phyloP scores from a whole-genome alignment of 768 basidiomycete species.

The Lentinula lateritia region DNA sequence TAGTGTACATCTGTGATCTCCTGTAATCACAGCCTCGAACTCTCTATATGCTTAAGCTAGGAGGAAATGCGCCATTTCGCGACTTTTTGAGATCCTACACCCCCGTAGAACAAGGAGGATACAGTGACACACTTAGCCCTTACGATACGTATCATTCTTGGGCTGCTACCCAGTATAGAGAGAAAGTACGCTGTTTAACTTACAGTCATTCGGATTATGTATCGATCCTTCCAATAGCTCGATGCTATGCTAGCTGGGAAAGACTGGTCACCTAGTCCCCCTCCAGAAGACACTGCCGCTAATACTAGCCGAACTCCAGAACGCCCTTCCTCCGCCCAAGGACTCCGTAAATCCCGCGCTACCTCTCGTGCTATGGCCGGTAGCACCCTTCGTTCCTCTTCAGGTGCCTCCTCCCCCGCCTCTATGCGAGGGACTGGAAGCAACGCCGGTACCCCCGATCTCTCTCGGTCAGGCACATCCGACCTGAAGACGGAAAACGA shows the following conservation, averaged over 20 bases:
- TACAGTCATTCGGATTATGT: not conserved
- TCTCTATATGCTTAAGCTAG: slow-evolving; percentile 45
- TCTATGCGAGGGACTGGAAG: slow-evolving; percentile 34
- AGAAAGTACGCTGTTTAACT: slow-evolving; percentile 56
- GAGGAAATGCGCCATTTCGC: slow-evolving; percentile 83
- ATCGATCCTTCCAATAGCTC: slow-evolving; percentile 48
- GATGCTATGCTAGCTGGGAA: slow-evolving; percentile 70
- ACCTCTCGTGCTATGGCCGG: slow-evolving; percentile 48
- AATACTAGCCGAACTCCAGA: slow-evolving; percentile 31
- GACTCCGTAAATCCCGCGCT: slow-evolving; percentile 83
- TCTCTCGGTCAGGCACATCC: slow-evolving; percentile 14
- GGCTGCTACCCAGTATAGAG: slow-evolving; percentile 92
- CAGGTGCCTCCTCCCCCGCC: slow-evolving; percentile 41
- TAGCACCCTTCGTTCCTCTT: slow-evolving; percentile 44
- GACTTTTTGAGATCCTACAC: slow-evolving; percentile 71
- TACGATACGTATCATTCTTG: slow-evolving; percentile 88
- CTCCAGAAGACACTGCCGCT: slow-evolving; percentile 43
- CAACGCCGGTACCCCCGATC: slow-evolving; percentile 38
- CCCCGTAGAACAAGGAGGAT: slow-evolving; percentile 64
- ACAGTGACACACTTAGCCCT: slow-evolving; percentile 52
- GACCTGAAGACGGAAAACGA: slow-evolving; percentile 84
- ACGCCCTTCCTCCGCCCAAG: slow-evolving; percentile 71
- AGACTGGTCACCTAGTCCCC: slow-evolving; percentile 72
- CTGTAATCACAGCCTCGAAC: not conserved
- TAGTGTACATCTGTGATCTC: slow-evolving; percentile 13